Evolutionary conservation across 805 yeast species (phyloP).

Genomic region (Wickerhamomyces alni): DNA sequence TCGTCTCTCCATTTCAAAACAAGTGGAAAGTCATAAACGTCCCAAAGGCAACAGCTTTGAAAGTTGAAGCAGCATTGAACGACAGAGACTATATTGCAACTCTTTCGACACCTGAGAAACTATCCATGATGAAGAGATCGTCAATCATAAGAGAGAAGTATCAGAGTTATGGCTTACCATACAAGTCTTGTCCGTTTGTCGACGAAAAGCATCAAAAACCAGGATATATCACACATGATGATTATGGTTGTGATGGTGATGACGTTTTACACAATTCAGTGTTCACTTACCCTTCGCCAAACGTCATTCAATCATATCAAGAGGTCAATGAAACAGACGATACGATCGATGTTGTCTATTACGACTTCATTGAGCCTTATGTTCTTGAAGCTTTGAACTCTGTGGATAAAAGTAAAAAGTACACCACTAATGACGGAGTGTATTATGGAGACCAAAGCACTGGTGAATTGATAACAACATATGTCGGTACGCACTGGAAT

Average conservation of each 20-base stretch:
- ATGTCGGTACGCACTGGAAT: constrained; percentile 31
- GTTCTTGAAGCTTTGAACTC: constrained; percentile 38
- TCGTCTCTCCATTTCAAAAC: constrained; percentile 81
- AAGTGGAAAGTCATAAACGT: constrained; percentile 66
- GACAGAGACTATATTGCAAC: constrained; percentile 38
- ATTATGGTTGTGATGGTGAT: constrained; percentile 82
- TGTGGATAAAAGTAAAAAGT: constrained; percentile 23
- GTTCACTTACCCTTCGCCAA: constrained; percentile 60
- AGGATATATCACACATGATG: constrained; percentile 84
- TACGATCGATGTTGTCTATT: constrained; percentile 66
- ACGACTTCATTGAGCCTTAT: constrained; percentile 62
- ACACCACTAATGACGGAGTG: constrained; percentile 31
- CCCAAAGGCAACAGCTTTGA: constrained; percentile 50
- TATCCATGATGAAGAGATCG: neutral
- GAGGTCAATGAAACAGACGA: constrained; percentile 22
- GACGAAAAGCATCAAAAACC: constrained; percentile 30
- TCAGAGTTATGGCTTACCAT: neutral
- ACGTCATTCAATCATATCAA: constrained; percentile 59
- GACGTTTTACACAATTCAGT: constrained; percentile 67
- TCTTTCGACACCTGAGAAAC: constrained; percentile 15
- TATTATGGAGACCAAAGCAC: constrained; percentile 35
- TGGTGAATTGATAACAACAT: constrained; percentile 38
- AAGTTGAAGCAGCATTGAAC: constrained; percentile 53
- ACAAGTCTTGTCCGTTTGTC: constrained; percentile 9
- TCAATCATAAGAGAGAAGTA: neutral